Conservation (phyloP, 257 asterid species). For the Echium plantagineum region DNA sequence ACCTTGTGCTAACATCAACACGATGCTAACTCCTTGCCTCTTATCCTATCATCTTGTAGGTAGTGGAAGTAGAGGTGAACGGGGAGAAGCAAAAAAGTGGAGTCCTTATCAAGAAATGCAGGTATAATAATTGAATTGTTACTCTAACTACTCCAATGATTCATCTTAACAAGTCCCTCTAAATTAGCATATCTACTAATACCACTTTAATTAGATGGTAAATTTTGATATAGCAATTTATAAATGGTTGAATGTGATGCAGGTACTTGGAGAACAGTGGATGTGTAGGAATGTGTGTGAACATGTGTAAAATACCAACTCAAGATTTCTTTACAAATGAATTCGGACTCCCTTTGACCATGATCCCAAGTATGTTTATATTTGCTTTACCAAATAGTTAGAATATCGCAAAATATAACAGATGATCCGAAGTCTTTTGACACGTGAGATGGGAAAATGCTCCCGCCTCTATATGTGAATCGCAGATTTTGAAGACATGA, state of each 20-base stretch:
- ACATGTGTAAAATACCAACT: constrained; percentile 95
- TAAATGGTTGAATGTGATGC: neutral
- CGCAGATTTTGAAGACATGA: constrained; percentile 92
- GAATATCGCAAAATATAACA: too few species aligned
- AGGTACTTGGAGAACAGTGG: constrained; percentile 97
- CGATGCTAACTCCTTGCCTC: too few species aligned
- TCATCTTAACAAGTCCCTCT: neutral
- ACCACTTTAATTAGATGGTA: neutral
- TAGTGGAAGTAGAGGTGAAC: constrained; percentile 67
- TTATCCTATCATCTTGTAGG: constrained; percentile 28
- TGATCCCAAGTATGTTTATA: constrained; percentile 62
- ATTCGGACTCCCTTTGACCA: constrained; percentile 90
- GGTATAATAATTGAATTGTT: constrained; percentile 21
- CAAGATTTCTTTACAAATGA: constrained; percentile 95
- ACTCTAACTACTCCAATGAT: neutral
- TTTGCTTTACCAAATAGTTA: too few species aligned
- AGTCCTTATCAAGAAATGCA: constrained; percentile 90
- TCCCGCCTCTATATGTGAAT: neutral
- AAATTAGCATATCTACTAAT: neutral
- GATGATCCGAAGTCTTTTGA: too few species aligned
- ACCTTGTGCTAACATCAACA: too few species aligned
- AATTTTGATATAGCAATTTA: neutral
- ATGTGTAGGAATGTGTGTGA: constrained; percentile 88
- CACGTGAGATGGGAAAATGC: too few species aligned
- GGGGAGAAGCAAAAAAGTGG: constrained; percentile 91